Evolutionary conservation across 1,139 yeast genomes (phyloP).

Genomic region (Debaryomyces udenii): DNA sequence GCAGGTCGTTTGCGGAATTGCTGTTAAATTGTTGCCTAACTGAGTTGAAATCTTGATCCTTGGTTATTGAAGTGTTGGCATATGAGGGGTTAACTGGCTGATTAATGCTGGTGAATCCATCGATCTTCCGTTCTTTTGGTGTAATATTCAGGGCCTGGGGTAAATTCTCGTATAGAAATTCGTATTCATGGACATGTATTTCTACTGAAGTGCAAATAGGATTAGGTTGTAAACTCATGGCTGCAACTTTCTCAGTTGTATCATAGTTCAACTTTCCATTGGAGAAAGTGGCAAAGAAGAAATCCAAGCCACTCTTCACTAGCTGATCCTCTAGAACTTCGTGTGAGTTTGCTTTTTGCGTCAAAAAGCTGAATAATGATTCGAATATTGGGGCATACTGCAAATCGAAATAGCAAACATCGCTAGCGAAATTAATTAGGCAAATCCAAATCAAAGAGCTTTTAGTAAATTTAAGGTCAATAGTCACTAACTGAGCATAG

Average conservation of each 20-base stretch:
- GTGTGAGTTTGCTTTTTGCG: slow-evolving; percentile 12
- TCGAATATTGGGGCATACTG: slow-evolving; percentile 23
- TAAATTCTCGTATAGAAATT: slow-evolving; percentile 16
- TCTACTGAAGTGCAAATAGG: slow-evolving; percentile 5
- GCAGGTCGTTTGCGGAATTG: slow-evolving; percentile 7
- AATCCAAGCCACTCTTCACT: slow-evolving; percentile 28
- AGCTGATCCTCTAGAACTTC: slow-evolving; percentile 21
- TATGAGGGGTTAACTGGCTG: background rate
- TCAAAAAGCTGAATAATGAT: slow-evolving; percentile 23
- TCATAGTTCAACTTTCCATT: slow-evolving; percentile 6
- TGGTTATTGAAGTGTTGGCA: background rate
- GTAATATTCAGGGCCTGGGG: background rate
- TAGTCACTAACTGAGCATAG: slow-evolving; percentile 14
- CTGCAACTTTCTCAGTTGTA: background rate
- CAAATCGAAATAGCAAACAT: slow-evolving; percentile 33
- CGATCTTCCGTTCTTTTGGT: background rate
- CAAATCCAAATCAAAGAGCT: slow-evolving; percentile 29
- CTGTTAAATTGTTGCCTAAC: background rate
- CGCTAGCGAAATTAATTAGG: slow-evolving; percentile 33
- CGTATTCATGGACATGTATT: slow-evolving; percentile 18
- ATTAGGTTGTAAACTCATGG: background rate
- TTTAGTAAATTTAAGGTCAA: slow-evolving; percentile 12
- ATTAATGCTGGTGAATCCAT: background rate
- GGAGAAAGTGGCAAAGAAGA: slow-evolving; percentile 28
- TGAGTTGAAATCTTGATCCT: background rate